phyloP scores from a whole-genome alignment of 441 rosid genomes.

The Breynia disticha region DNA sequence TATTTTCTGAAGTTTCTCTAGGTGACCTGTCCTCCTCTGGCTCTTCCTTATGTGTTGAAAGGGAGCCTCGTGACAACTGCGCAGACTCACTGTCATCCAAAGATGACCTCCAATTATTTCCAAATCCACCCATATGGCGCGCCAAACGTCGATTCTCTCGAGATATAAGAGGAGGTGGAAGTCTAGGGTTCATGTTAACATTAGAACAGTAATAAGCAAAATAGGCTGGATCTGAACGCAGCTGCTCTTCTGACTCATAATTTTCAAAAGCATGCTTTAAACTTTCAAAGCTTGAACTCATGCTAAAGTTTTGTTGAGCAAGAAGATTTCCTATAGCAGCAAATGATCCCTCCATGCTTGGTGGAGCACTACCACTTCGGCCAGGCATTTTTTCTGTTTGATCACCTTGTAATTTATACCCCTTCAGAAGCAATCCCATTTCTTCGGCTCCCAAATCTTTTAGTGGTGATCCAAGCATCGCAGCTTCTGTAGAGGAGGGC shows the following conservation, averaged over 20 bases:
- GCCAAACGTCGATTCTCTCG: constrained; percentile 64
- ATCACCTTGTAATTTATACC: constrained; percentile 39
- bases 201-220: constrained; percentile 66
- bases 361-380: constrained; percentile 94
- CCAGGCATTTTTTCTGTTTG: constrained; percentile 38
- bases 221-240: constrained; percentile 86
- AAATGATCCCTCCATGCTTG: constrained; percentile 91
- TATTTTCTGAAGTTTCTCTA: constrained; percentile 20
- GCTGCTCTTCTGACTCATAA: constrained; percentile 56
- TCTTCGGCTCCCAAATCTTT: constrained; percentile 62
- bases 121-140: constrained; percentile 54
- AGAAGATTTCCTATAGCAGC: constrained; percentile 65
- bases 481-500: constrained; percentile 48
- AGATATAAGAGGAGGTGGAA: constrained; percentile 84
- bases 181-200: constrained; percentile 81
- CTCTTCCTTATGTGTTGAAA: constrained; percentile 68
- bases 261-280: constrained; percentile 45
- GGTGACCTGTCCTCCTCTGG: constrained; percentile 66
- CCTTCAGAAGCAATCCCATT: constrained; percentile 55
- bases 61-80: constrained; percentile 41
- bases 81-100: constrained; percentile 43
- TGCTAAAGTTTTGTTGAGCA: constrained; percentile 44
- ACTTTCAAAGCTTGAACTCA: constrained; percentile 39
- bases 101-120: constrained; percentile 31
- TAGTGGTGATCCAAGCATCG: constrained; percentile 42